Base-by-base conservation (phyloP, 805 yeast genomes). In the Candida orba region DNA sequence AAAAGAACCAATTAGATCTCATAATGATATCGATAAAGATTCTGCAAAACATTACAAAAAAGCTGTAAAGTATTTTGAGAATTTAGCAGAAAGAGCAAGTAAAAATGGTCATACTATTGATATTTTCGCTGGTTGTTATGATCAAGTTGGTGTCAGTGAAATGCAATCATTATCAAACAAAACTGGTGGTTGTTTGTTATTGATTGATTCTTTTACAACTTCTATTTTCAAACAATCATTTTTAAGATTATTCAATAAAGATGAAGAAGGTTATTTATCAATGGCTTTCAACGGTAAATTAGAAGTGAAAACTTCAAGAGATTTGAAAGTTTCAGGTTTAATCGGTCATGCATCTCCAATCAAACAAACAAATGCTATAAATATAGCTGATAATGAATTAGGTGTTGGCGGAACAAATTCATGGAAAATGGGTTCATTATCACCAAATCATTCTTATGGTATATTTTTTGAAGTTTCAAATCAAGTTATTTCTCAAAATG, bases 1-100 rank as follows among this genome's bases (percentile, higher is more conserved):
- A 62, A 85, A 86, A 62, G 99, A 93, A 66, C 96, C 99, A 39
- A 84, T 93, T 56, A 80, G 99, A 71, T 93, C 99, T 8, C 99
- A 93, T 67, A 87, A 85, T 58, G 99, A 93, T 63, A 86, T 93
- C 52, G 98, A 93, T 63, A 81, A 89, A 52, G 97, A 91, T 56
- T 66, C 75, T 40, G 95, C 96, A 44, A 82, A 82, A 59, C 95
- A 89, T 62, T 86, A 80, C 68, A 83, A 85, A 58, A 86, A 85
- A 63, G 95, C 96, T 9, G 76, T 75, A 54, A 82, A 86, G 63
- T 89, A 79, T 59, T 90, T 89, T 64, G 90, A 84, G 49, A 68
- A 72, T 33, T 62, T 90, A 38, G 84, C 95, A 33, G 73, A 77
- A 36, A 82, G 81, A 52, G 86, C 86, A 32, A 76, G 91, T 39